Evolutionary conservation across 495 filamentous ascomycete species (phyloP), one percentile per base, ranked within the genome.

Genomic region (Penicillium dipodomyicola): DNA sequence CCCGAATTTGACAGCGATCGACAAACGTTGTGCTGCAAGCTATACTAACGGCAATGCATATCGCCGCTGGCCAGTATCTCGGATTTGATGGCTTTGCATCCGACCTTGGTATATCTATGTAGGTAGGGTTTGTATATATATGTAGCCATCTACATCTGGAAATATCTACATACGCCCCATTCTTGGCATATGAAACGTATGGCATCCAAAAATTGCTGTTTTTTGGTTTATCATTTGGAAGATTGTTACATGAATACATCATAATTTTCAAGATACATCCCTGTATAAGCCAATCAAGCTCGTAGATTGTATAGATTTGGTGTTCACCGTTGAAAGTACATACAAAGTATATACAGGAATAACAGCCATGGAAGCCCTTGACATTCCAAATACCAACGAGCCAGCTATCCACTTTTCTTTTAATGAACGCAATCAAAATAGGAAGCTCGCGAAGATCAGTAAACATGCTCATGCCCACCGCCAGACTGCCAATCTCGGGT

Each of bases 201-300:
- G 17, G 19, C 6, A 6, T 27, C 14, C 14, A n/a, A 29, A 17
- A 23, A 50, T 39, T 50, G 10, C 4, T 27, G 8, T 19, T 8
- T 54, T 45, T 25, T 30, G 35, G 40, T 9, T 45, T 54, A 33
- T 54, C 52, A 54, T 43, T 17, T 29, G 15, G 6, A 23, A 49
- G 7, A 37, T 47, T 40, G 32, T 19, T 19, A 17, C 52, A 47
- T 14, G n/a, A 47, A 47, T 39, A 47, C 15, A 47, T 54, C 32
- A 54, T 39, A 39, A 14, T 44, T 33, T 9, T 8, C 32, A 22
- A 39, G 11, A 19, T 30, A 1, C 19, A 19, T 1, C 6, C 6
- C 9, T 30, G n/a, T 20, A 29, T 32, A 23, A 11, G 22, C 22
- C n/a, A 11, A 48, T 17, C 0, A 11, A 20, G 7, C 29, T 5